Base-by-base conservation (phyloP, 305 asterid species). In the Fraxinus floribunda region DNA sequence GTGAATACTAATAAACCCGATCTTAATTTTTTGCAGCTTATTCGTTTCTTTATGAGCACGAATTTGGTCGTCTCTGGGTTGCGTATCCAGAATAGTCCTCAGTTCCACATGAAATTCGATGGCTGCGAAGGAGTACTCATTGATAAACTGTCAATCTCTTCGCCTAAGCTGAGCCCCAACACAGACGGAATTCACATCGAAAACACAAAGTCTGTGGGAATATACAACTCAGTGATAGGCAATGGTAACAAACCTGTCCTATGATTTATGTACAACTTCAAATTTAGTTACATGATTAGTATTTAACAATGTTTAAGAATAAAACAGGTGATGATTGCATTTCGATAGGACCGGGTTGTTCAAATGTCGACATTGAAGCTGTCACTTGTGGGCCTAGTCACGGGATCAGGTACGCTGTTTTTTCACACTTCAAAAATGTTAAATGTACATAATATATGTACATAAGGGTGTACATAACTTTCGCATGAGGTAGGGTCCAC, bases 331-430 rank as follows among this genome's bases (percentile, higher is more conserved):
- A 96, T 82, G 99, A 96, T 76, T 96, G 98, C 88, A 94, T 94
- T 79, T 96, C 99, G 34, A 94, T 94, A 8, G 97, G 98, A 9
- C 88, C 95, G 1, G 97, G 98, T 11, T 90, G 98, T 76, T 83
- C 96, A 20, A 93, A 94, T 83, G 97, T 94, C 3, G 89, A 93
- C 34, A 93, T 94, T 11, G 97, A 94, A 78, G 91, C 88, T 4
- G 94, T 93, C 68, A 91, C 93, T 26, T 94, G 99, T 86, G 99
- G 99, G 81, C 99, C 99, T 60, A 93, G 98, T 91, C 99, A 95
- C 77, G 98, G 99, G 76, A 94, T 95, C 89, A 95, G 98, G 98
- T 95, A 79, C 66, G 83, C 78, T 0, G n/a, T 66, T 66, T 66
- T n/a, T n/a, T n/a, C n/a, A n/a, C n/a, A n/a, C n/a, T n/a, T n/a